phyloP scores from a whole-genome alignment of 2,329 filamentous ascomycete genomes.

The Epichloe gansuensis region DNA sequence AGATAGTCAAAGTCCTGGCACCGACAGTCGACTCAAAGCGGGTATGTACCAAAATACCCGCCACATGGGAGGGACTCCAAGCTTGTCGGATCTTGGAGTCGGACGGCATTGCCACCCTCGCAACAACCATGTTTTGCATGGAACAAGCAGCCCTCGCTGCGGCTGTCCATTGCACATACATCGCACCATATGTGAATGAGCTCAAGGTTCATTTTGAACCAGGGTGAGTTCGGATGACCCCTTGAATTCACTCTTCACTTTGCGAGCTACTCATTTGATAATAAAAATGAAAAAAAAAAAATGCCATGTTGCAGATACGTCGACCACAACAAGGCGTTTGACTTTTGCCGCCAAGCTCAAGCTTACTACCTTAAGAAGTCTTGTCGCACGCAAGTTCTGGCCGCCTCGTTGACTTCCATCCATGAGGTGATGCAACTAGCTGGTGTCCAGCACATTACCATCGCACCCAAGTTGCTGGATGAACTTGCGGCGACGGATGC shows the following conservation, averaged over 20 bases:
- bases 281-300: no score
- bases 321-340: conserved; percentile 35
- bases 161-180: conserved; percentile 45
- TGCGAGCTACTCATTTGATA: no score
- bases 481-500: conserved; percentile 28
- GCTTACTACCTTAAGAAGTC: conserved; percentile 33
- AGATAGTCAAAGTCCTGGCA: conserved; percentile 31
- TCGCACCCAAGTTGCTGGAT: conserved; percentile 39
- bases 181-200: conserved; percentile 55
- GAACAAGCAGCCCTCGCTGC: conserved; percentile 46
- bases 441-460: conserved; percentile 45
- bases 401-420: conserved; percentile 42
- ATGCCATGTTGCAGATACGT: conserved; percentile 24
- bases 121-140: conserved; percentile 50
- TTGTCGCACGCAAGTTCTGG: conserved; percentile 37
- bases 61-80: conserved; percentile 49
- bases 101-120: conserved; percentile 43
- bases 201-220: conserved; percentile 47
- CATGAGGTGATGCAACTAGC: conserved; percentile 46
- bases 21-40: conserved; percentile 31
- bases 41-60: conserved; percentile 50
- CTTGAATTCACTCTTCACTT: no score
- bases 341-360: conserved; percentile 38
- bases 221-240: conserved; percentile 19
- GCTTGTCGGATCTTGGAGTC: conserved; percentile 42